Conservation (phyloP, 306 rosid species). For the Albizia julibrissin region DNA sequence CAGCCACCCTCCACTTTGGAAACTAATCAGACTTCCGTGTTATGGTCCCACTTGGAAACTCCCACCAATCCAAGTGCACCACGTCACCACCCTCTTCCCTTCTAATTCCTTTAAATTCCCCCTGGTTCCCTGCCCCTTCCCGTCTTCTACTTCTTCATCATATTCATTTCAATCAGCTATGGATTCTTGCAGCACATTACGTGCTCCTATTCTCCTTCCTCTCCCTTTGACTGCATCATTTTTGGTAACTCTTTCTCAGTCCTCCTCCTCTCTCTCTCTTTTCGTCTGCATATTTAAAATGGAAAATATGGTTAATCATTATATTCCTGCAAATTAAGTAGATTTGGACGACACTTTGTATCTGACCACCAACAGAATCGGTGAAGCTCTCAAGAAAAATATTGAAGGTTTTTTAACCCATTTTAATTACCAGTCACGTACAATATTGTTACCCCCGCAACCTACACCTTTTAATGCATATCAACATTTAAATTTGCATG, state of each 20-base stretch:
- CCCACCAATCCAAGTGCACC: slow-evolving; percentile 26
- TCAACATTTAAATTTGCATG: neutral
- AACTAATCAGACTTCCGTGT: too few species aligned
- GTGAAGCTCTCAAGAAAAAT: slow-evolving; percentile 61
- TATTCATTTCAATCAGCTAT: slow-evolving; percentile 8
- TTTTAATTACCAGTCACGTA: neutral
- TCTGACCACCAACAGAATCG: slow-evolving; percentile 59
- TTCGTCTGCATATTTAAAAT: neutral
- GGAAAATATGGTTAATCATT: neutral
- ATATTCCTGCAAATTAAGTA: slow-evolving; percentile 30
- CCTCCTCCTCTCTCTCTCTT: neutral
- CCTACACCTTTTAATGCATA: neutral
- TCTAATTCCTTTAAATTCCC: slow-evolving; percentile 17
- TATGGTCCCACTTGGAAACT: neutral
- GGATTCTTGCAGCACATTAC: too few species aligned
- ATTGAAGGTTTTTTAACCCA: slow-evolving; percentile 45
- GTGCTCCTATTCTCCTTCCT: too few species aligned
- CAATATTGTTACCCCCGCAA: neutral
- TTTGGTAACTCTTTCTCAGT: slow-evolving; percentile 44
- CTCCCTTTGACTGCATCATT: slow-evolving; percentile 53
- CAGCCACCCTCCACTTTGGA: too few species aligned
- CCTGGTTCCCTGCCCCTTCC: neutral
- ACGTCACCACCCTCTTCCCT: neutral
- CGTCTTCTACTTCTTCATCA: neutral
- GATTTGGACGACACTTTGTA: slow-evolving; percentile 93